These are phyloP conservation scores for Dactylellina sp. DNA, from an alignment of 2,329 filamentous ascomycete species.

Conservation along the genomic window DNA sequence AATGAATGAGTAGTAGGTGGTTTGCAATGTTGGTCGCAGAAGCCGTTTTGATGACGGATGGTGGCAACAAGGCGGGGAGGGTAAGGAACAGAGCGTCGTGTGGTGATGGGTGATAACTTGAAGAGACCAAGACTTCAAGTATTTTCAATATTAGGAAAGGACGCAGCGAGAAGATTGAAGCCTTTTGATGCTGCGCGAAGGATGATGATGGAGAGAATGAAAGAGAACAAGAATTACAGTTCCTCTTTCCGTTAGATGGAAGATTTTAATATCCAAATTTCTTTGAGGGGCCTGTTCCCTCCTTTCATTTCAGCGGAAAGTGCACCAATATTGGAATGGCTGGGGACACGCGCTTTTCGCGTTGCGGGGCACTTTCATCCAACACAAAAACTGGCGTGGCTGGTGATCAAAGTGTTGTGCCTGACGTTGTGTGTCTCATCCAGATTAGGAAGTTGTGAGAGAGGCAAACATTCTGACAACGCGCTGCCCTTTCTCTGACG, in stretches of 20 bases:
- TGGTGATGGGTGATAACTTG: no score
- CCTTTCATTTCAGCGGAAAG: conserved; percentile 19
- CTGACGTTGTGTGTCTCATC: conserved; percentile 13
- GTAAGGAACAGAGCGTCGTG: neutral
- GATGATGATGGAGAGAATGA: conserved; percentile 1
- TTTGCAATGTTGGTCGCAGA: neutral
- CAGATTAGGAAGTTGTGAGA: neutral
- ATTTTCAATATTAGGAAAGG: neutral
- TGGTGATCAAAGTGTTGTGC: conserved; percentile 4
- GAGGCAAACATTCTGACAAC: conserved; percentile 4
- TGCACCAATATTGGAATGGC: conserved; percentile 57
- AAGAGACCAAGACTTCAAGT: neutral
- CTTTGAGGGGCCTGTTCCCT: conserved; percentile 18
- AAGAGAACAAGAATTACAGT: conserved; percentile 36
- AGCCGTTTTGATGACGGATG: conserved; percentile 3
- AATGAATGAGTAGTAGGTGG: neutral
- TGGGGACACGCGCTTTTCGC: conserved; percentile 47
- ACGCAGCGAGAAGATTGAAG: conserved; percentile 3
- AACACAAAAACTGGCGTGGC: conserved; percentile 35
- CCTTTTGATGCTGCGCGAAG: neutral
- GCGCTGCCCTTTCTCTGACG: neutral
- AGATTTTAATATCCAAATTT: conserved; percentile 27
- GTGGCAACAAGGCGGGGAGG: neutral
- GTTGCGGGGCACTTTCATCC: conserved; percentile 39
- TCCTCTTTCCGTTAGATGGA: conserved; percentile 32